These are phyloP conservation scores for Daedalea quercina DNA, from an alignment of 768 basidiomycete genomes.

Conservation along the genomic window DNA sequence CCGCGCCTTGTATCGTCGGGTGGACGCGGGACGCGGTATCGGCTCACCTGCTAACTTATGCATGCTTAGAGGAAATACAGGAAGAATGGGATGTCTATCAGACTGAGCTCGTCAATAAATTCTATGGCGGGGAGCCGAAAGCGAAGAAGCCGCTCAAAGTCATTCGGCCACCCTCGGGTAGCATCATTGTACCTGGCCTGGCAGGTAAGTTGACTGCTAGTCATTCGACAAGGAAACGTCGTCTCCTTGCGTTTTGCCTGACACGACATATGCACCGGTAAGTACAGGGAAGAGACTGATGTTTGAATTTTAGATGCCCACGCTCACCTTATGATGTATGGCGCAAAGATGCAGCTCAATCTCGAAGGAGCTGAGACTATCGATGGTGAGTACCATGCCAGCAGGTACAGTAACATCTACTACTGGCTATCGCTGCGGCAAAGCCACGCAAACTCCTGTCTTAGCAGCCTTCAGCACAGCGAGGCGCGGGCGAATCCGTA, in stretches of 20 bases:
- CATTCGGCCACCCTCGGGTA: constrained; percentile 21
- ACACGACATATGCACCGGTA: no score
- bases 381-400: constrained; percentile 35
- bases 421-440: no score
- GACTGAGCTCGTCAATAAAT: constrained; percentile 18
- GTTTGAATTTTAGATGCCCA: constrained; percentile 53
- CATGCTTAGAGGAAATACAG: constrained; percentile 14
- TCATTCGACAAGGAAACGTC: not conserved
- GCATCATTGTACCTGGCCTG: constrained; percentile 66
- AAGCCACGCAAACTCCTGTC: no score
- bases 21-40: not conserved
- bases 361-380: constrained; percentile 53
- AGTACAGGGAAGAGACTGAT: not conserved
- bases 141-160: constrained; percentile 21
- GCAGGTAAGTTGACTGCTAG: constrained; percentile 37
- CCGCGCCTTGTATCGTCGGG: not conserved
- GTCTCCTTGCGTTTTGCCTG: not conserved
- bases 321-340: constrained; percentile 72
- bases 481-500: no score
- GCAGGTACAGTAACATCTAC: not conserved
- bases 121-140: constrained; percentile 20
- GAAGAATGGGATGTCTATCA: constrained; percentile 21
- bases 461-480: no score
- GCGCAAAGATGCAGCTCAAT: constrained; percentile 60
- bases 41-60: not conserved